These are phyloP conservation scores for Teunomyces aglyptinius DNA, from an alignment of 805 yeast genomes.

Conservation along the genomic window DNA sequence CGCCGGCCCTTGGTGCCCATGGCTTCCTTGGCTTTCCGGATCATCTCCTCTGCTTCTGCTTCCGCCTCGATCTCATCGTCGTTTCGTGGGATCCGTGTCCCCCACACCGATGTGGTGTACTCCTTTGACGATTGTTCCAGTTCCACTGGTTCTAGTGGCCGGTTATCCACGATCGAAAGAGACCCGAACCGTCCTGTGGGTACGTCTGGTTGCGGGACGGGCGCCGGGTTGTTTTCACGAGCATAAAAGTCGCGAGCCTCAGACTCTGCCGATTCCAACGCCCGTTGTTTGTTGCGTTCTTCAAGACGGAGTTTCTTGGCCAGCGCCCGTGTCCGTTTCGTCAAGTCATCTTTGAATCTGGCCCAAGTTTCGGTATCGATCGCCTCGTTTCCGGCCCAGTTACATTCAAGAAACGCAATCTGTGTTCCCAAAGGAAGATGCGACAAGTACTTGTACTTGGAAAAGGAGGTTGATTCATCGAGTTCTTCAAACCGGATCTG, in stretches of 20 bases:
- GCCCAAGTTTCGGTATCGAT: slow-evolving; percentile 36
- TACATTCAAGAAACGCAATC: slow-evolving; percentile 78
- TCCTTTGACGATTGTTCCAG: slow-evolving; percentile 9
- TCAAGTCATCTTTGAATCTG: slow-evolving; percentile 53
- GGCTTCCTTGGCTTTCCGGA: slow-evolving; percentile 51
- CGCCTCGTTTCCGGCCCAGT: slow-evolving; percentile 56
- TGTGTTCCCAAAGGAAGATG: slow-evolving; percentile 86
- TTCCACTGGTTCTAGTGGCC: slow-evolving; percentile 9
- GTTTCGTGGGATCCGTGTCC: slow-evolving; percentile 54
- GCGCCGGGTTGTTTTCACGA: slow-evolving; percentile 49
- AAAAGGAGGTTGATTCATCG: slow-evolving; percentile 55
- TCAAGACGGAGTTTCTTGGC: slow-evolving; percentile 53
- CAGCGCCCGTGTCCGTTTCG: slow-evolving; percentile 52
- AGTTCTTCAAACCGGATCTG: slow-evolving; percentile 66
- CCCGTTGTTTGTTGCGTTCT: slow-evolving; percentile 56
- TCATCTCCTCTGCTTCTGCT: slow-evolving; percentile 51
- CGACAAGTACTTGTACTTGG: slow-evolving; percentile 68
- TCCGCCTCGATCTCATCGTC: slow-evolving; percentile 43
- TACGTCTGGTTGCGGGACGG: slow-evolving; percentile 12
- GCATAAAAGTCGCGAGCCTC: slow-evolving; percentile 58
- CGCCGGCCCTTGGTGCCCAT: slow-evolving; percentile 29
- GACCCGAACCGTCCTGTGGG: slow-evolving; percentile 28
- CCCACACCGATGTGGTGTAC: slow-evolving; percentile 68
- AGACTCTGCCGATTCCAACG: slow-evolving; percentile 57
- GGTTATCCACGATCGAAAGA: slow-evolving; percentile 36